Percentiles rank a stretch among this genome's conserved stretches.
These are phyloP conservation scores for Tolypocladium guangdongense DNA, from an alignment of 2,329 filamentous ascomycete genomes.

Conservation along the genomic window DNA sequence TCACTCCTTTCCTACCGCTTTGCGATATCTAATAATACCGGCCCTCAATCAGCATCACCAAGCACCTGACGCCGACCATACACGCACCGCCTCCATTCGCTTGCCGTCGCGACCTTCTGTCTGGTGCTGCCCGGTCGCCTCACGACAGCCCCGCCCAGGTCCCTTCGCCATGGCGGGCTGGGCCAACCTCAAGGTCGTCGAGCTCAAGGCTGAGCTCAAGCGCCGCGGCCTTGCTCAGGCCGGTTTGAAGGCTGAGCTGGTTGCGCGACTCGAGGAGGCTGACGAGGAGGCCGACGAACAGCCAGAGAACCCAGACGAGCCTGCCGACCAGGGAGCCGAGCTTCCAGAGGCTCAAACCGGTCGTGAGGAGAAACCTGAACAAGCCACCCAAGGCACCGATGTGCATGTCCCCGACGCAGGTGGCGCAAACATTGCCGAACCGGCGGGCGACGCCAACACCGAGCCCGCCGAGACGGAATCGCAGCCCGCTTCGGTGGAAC, in stretches of 20 bases:
- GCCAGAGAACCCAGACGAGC: not conserved
- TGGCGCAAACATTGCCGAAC: not conserved
- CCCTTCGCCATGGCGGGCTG: conserved; percentile 36
- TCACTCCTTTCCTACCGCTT: not conserved
- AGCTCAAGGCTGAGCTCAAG: conserved; percentile 67
- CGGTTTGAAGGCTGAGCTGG: conserved; percentile 61
- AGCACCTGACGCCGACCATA: not conserved
- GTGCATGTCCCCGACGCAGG: not conserved
- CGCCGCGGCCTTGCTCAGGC: conserved; percentile 55
- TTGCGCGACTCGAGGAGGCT: conserved; percentile 46
- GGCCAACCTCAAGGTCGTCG: conserved; percentile 57
- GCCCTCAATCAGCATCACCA: not conserved
- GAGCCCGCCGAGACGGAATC: not conserved
- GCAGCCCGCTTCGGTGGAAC: not conserved
- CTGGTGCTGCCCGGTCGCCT: not conserved
- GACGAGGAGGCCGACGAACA: conserved; percentile 8
- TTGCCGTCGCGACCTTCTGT: not conserved
- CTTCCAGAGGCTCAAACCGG: not conserved
- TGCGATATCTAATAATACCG: not conserved
- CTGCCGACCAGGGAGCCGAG: not conserved
- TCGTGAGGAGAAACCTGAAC: not conserved
- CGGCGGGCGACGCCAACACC: not conserved
- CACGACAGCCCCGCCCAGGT: not conserved
- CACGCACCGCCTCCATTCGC: not conserved
- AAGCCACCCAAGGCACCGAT: not conserved